A percentile compares a stretch with the other conserved stretches of the same genome.
Evolutionary conservation across 345 rosid species (phyloP).

Genomic region (Hibiscus tridactylites): DNA sequence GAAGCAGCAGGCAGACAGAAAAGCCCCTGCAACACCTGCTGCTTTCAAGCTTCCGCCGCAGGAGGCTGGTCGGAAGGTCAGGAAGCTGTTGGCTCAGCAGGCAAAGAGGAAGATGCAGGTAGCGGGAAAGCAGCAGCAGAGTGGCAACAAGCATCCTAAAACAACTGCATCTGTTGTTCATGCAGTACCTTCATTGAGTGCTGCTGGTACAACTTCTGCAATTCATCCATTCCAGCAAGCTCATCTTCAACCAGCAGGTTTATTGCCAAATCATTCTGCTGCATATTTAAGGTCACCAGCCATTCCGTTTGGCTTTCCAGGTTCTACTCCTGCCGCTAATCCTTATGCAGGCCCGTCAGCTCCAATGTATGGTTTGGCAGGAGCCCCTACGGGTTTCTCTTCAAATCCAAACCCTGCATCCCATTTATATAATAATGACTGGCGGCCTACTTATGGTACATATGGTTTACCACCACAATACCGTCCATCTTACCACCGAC

Average conservation of each 20-base stretch:
- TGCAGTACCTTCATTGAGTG: too few species aligned
- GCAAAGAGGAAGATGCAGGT: neutral
- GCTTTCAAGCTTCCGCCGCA: constrained; percentile 29
- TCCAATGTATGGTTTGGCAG: constrained; percentile 27
- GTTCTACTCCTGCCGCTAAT: constrained; percentile 13
- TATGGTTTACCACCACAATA: constrained; percentile 41
- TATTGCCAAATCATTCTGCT: constrained; percentile 21
- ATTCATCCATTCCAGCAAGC: constrained; percentile 27
- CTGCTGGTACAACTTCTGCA: constrained; percentile 21
- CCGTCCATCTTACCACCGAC: constrained; percentile 43
- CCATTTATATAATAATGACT: constrained; percentile 16
- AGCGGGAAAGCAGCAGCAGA: neutral
- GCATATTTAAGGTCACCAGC: neutral
- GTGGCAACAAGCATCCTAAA: constrained; percentile 8
- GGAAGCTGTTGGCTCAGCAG: constrained; percentile 4
- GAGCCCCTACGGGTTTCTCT: constrained; percentile 21
- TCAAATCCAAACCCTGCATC: constrained; percentile 27
- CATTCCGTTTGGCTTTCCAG: neutral
- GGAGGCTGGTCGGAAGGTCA: constrained; percentile 4
- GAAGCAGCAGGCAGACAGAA: constrained; percentile 50
- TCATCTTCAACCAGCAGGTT: constrained; percentile 34
- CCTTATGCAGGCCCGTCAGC: constrained; percentile 9
- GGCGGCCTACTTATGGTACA: constrained; percentile 34
- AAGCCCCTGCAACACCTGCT: constrained; percentile 27
- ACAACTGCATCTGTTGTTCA: neutral